Base-by-base conservation (phyloP, 805 yeast genomes). In the Myxozyma vanderwaltii region DNA sequence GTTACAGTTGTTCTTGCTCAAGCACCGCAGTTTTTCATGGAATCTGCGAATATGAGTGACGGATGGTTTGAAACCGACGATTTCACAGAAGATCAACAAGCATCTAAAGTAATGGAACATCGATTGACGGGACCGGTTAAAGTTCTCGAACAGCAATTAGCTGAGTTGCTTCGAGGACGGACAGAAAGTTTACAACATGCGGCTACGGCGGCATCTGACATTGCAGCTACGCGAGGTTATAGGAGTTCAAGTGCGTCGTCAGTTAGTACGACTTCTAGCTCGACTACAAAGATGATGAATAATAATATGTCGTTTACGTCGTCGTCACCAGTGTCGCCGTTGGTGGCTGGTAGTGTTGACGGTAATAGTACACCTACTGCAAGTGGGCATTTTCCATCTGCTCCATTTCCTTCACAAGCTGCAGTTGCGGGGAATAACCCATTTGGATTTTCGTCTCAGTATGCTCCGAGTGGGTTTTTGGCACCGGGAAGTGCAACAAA, bases 51-150 rank as follows among this genome's bases (percentile, higher is more conserved):
- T 19, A 12, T 38, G 38, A 36, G 23, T 12, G 62, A 56, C 21
- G 66, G 63, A 17, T 63, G 66, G 66, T 45, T 60, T 19, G 65
- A 56, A 31, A 52, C 58, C n/a, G 61, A 60, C 5, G 66, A 63
- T 51, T 63, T 63, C 47, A 63, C 66, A 4, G 66, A 63, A 31
- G 56, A 54, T 29, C 65, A 52, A 31, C 64, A 63, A 26, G 66
- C 64, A 4, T 40, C 59, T 12, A 35, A 31, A 13, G 56, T 63
- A 2, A 21, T 63, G 48, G 65, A 61, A 47, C 66, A 63, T 45
- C 44, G 56, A 17, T n/a, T 63, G 23, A 53, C 54, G 6, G 66
- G 66, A 1, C 54, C 61, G 26, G 29, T 31, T 6, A 53, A 55
- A 13, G 50, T 45, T 7, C 53, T 63, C 10, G 66, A 61, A 39